Conservation (phyloP, 257 asterid species). For the Coffea eugenioides region DNA sequence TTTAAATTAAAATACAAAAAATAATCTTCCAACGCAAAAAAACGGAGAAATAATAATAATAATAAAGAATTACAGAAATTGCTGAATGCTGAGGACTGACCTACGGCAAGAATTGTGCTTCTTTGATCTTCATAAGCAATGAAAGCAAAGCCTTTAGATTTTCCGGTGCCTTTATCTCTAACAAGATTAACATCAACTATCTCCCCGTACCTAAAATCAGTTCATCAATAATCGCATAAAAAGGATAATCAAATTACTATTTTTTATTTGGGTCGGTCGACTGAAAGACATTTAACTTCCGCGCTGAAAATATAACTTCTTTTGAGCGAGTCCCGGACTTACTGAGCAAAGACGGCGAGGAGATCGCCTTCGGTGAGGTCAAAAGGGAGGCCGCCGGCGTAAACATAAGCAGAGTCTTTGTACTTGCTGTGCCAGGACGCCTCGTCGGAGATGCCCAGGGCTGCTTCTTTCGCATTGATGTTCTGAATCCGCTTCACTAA, state of each 20-base stretch:
- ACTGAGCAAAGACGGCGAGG: slow-evolving; percentile 92
- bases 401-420: slow-evolving; percentile 90
- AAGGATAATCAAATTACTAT: background rate
- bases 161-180: slow-evolving; percentile 88
- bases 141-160: slow-evolving; percentile 94
- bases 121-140: slow-evolving; percentile 97
- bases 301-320: background rate
- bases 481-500: slow-evolving; percentile 86
- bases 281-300: background rate
- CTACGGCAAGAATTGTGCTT: slow-evolving; percentile 91
- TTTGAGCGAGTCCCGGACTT: slow-evolving; percentile 11
- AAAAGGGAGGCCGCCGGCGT: slow-evolving; percentile 79
- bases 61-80: background rate
- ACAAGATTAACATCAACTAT: slow-evolving; percentile 84
- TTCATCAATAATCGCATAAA: background rate
- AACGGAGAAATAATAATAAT: background rate
- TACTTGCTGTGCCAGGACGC: slow-evolving; percentile 98
- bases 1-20: background rate
- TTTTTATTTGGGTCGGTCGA: background rate
- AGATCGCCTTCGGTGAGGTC: slow-evolving; percentile 98
- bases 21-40: too few relatives aligned
- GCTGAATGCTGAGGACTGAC: slow-evolving; percentile 37
- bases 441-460: slow-evolving; percentile 72
- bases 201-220: slow-evolving; percentile 75
- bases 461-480: slow-evolving; percentile 78